Evolutionary conservation across 2,329 filamentous ascomycete species (phyloP), one percentile per base, ranked within the genome.

Genomic region (Aspergillus sergii): DNA sequence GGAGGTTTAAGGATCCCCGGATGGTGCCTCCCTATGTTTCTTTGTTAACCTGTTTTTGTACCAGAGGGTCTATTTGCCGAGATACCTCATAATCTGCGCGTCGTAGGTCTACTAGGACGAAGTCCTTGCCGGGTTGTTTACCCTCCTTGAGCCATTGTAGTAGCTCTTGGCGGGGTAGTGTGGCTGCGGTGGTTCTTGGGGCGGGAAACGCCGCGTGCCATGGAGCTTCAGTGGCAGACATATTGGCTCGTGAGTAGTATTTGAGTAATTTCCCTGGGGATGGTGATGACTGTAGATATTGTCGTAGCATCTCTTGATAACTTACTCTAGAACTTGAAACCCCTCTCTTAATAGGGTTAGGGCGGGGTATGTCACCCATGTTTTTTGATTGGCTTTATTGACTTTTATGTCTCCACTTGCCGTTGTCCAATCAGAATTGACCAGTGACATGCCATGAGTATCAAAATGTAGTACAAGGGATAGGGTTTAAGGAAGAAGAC

Each of bases 21-120:
- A 90, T 84, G 0, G 86, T 89, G 46, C 87, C 88, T 30, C 88
- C 88, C 85, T 70, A 32, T 11, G 19, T 10, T 32, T 28, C 45
- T 23, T 59, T 39, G 53, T 56, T 55, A 63, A 21, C 62, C 23
- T 21, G 11, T 34, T 50, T 11, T 21, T 45, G 26, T 55, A 64
- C 28, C 57, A 7, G 30, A 61, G 19, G 45, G n/a, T 1, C 1
- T 32, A 11, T 1, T 54, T 62, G 14, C 3, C 36, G 7, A 36
- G 53, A 41, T 72, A 84, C 82, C 76, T 82, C 79, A 64, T 78
- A 76, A 66, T 85, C 82, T 4, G 68, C 76, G 19, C 81, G 73
- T 45, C 83, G 79, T 30, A 85, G 68, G 67, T 85, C 83, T 12
- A 85, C 74, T 10, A 84, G 71, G 0, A 83, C 67, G 66, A 77